Conservation (phyloP, 1,139 yeast genomes). For the Starmera stellimalicola region DNA sequence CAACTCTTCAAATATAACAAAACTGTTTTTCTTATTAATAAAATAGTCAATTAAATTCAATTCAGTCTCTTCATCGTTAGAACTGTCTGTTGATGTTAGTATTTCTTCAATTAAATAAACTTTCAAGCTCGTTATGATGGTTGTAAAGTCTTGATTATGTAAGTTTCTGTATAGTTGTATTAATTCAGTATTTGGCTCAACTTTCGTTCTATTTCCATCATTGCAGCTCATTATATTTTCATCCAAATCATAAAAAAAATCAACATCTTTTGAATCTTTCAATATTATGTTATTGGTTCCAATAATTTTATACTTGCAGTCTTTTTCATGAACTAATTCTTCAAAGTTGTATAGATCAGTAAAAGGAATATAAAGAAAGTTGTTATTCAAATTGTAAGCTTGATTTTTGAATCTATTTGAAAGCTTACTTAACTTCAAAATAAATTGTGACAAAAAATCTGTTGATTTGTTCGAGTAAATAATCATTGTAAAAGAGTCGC, state of each 20-base stretch:
- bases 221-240: constrained; percentile 2
- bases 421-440: constrained; percentile 13
- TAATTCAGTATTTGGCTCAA: constrained; percentile 1
- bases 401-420: constrained; percentile 14
- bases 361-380: constrained; percentile 15
- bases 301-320: constrained; percentile 10
- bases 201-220: constrained; percentile 4
- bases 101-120: constrained; percentile 15
- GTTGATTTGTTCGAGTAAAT: constrained; percentile 9
- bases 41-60: constrained; percentile 17
- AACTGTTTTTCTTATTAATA: constrained; percentile 13
- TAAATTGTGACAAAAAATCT: constrained; percentile 14
- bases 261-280: constrained; percentile 13
- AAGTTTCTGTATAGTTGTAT: constrained; percentile 2
- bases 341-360: constrained; percentile 16
- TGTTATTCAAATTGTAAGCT: constrained; percentile 15
- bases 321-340: constrained; percentile 8
- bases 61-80: constrained; percentile 11
- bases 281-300: constrained; percentile 17
- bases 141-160: constrained; percentile 12
- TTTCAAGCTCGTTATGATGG: constrained; percentile 9
- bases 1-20: constrained; percentile 15
- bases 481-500: constrained; percentile 14
- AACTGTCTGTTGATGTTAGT: constrained; percentile 11
- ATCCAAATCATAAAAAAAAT: constrained; percentile 16